phyloP scores from a whole-genome alignment of 495 filamentous ascomycete genomes.

The Annulohypoxylon stygium region DNA sequence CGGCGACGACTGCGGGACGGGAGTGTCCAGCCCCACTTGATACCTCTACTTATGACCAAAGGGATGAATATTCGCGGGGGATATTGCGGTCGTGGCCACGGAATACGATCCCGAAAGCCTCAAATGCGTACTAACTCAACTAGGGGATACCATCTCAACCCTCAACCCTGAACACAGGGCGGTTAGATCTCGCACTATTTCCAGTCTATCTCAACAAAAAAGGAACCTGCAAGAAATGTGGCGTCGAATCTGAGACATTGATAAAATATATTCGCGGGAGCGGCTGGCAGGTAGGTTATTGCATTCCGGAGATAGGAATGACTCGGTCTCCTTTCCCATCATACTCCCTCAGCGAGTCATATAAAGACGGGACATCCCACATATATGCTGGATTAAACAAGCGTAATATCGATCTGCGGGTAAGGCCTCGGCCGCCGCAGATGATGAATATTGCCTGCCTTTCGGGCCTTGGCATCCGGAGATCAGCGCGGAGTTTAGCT shows the following conservation, averaged over 20 bases:
- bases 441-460: slow-evolving; percentile 30
- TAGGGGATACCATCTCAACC: slow-evolving; percentile 9
- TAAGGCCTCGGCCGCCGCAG: slow-evolving; percentile 22
- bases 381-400: slow-evolving; percentile 30
- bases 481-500: slow-evolving; percentile 48
- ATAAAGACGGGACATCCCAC: slow-evolving; percentile 8
- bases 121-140: slow-evolving; percentile 27
- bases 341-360: not conserved
- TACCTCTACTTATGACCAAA: slow-evolving; percentile 6
- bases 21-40: slow-evolving; percentile 22
- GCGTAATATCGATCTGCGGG: slow-evolving; percentile 42
- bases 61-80: slow-evolving; percentile 26
- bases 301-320: slow-evolving; percentile 13
- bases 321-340: slow-evolving; percentile 14
- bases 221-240: slow-evolving; percentile 26
- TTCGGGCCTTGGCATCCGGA: slow-evolving; percentile 38
- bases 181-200: slow-evolving; percentile 20
- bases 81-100: slow-evolving; percentile 31
- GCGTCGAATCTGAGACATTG: slow-evolving; percentile 32
- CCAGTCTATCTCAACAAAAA: slow-evolving; percentile 20
- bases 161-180: slow-evolving; percentile 22
- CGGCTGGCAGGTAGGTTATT: slow-evolving; percentile 11
- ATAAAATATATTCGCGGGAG: slow-evolving; percentile 18
- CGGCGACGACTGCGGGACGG: slow-evolving; percentile 33
- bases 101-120: slow-evolving; percentile 45